phyloP scores from a whole-genome alignment of 805 yeast species.

The Limtongozyma cylindracea region DNA sequence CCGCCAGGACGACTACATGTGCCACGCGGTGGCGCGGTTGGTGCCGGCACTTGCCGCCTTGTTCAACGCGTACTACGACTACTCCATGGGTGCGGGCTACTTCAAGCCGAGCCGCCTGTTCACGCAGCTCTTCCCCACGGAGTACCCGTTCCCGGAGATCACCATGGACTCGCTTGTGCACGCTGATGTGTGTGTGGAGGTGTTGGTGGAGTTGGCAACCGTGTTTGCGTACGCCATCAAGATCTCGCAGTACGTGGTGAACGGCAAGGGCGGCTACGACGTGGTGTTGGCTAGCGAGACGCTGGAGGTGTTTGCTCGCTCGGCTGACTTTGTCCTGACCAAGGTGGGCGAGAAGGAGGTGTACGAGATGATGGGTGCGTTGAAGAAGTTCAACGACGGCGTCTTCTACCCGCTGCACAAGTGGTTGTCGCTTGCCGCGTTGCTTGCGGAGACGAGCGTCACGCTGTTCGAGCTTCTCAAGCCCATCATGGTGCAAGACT shows the following conservation, averaged over 20 bases:
- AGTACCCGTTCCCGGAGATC: constrained; percentile 35
- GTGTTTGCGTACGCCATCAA: constrained; percentile 28
- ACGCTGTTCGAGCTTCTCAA: constrained; percentile 25
- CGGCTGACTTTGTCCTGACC: too few species aligned
- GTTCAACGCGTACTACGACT: constrained; percentile 25
- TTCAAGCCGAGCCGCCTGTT: constrained; percentile 37
- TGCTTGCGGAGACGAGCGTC: constrained; percentile 28
- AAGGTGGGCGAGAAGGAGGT: too few species aligned
- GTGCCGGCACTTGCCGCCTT: too few species aligned
- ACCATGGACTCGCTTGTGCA: constrained; percentile 56
- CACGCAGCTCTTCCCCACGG: constrained; percentile 42
- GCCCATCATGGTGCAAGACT: constrained; percentile 19
- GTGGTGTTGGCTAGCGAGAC: too few species aligned
- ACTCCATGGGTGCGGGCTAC: constrained; percentile 16
- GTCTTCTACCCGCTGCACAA: constrained; percentile 38
- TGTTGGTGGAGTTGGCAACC: constrained; percentile 41
- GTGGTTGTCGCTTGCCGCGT: constrained; percentile 48
- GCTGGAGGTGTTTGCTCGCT: too few species aligned
- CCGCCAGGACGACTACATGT: too few species aligned
- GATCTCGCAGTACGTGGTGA: too few species aligned
- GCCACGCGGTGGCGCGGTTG: too few species aligned
- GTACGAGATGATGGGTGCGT: too few species aligned
- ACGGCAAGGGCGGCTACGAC: too few species aligned
- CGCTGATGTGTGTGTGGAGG: constrained; percentile 45
- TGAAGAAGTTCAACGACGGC: too few species aligned